Base-by-base conservation (phyloP, 805 yeast genomes). In the Ogataea wickerhamii region DNA sequence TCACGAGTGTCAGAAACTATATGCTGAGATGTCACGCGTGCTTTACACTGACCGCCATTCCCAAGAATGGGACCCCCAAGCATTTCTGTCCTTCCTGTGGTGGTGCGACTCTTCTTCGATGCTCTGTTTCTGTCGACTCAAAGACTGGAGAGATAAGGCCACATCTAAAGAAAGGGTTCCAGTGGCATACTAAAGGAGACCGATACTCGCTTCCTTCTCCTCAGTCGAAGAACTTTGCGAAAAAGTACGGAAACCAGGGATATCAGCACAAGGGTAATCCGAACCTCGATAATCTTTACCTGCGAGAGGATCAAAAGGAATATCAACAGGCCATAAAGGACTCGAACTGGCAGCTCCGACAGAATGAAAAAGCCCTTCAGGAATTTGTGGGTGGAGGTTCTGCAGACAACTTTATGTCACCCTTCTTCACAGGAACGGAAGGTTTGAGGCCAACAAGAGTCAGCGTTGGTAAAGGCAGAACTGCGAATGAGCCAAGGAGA, bases 1-100 rank as follows among this genome's bases (percentile, higher is more conserved):
- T 93, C 63, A 82, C 78, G 49, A 77, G 86, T 58, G 83, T 93
- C 23, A 75, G 95, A 59, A 87, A 83, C 66, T 89, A 87, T 60
- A 91, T 91, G 97, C 74, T 86, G 56, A 73, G 99, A 63, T 93
- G 99, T 62, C 96, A 93, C 61, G 99, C 97, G 0, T 93, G 99
- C 66, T 93, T 93, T 76, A 70, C 75, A 41, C 69, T 93, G 58
- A 67, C 81, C 11, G 89, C 95, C 6, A 71, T 87, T 39, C 86
- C 91, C 19, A 83, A 80, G 52, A 73, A 76, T 46, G 89, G 89
- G 2, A 74, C 71, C 28, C 78, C 89, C 32, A 77, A 77, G 52
- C 96, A 88, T 62, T 93, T 93, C 68, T 93, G 99, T 61, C 85
- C 96, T 12, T 74, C 79, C 37, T 93, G 99, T 71, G 99, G 99